Percentiles rank a stretch among this genome's conserved stretches.
phyloP scores from a whole-genome alignment of 164 flowering plant genomes.

The Litsea cubeba region DNA sequence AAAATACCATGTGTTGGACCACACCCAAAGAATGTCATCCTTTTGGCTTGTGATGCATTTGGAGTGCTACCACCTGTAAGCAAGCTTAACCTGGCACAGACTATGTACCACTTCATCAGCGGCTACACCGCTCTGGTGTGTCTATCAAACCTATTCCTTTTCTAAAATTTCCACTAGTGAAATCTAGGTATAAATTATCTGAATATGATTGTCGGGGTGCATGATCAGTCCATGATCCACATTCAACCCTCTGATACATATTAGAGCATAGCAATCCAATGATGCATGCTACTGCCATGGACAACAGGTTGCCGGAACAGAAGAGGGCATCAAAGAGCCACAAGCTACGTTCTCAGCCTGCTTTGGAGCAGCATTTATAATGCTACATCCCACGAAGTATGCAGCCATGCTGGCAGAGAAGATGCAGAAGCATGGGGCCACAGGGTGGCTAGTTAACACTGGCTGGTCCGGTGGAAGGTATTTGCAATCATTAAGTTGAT shows the following conservation, averaged over 20 bases:
- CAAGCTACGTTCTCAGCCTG: constrained; percentile 95
- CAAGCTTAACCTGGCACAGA: constrained; percentile 90
- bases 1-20: constrained; percentile 96
- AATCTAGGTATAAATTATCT: too few species aligned
- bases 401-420: constrained; percentile 98
- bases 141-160: background rate
- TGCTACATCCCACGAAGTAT: constrained; percentile 96
- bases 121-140: constrained; percentile 98
- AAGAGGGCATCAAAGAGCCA: constrained; percentile 93
- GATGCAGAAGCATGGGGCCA: constrained; percentile 93
- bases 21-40: constrained; percentile 92
- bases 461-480: constrained; percentile 99
- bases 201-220: too few species aligned
- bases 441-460: constrained; percentile 99
- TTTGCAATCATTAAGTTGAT: too few species aligned
- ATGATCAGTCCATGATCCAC: too few species aligned
- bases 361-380: constrained; percentile 97
- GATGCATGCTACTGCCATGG: background rate
- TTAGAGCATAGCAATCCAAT: too few species aligned
- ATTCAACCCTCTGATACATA: too few species aligned
- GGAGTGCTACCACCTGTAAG: constrained; percentile 99
- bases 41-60: constrained; percentile 96
- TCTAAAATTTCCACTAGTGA: background rate
- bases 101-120: constrained; percentile 99
- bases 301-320: constrained; percentile 95